Conservation (phyloP, 495 filamentous ascomycete genomes). For the Amphirosellinia nigrospora region DNA sequence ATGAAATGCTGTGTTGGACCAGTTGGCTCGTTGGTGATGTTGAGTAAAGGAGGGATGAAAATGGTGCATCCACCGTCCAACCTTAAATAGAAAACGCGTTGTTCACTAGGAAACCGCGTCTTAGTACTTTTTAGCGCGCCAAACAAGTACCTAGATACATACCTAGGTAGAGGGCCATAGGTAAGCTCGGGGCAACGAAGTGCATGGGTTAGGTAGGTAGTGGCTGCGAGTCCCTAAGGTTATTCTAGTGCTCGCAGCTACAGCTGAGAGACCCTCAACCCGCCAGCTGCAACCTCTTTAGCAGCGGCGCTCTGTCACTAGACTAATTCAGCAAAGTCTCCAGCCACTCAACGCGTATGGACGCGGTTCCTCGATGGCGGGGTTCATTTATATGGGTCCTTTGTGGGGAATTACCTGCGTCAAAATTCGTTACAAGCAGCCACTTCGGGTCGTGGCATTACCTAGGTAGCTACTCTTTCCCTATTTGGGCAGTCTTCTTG, state of each 20-base stretch:
- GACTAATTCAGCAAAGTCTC: conserved; percentile 18
- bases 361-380: conserved; percentile 30
- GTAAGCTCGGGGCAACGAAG: conserved; percentile 21
- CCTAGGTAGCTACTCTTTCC: not conserved
- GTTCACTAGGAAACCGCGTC: conserved; percentile 25
- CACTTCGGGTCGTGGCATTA: not conserved
- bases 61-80: conserved; percentile 26
- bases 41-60: conserved; percentile 32
- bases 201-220: not conserved
- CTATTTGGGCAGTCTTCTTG: not conserved
- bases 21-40: conserved; percentile 32
- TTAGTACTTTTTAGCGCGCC: conserved; percentile 22
- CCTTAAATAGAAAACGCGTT: conserved; percentile 40
- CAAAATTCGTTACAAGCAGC: not conserved
- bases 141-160: not conserved
- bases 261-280: conserved; percentile 7
- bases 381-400: not conserved
- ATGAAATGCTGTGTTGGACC: conserved; percentile 19
- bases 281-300: conserved; percentile 19
- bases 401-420: not conserved
- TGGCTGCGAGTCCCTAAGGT: not conserved
- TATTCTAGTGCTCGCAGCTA: not conserved
- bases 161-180: too few species aligned
- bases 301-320: not conserved
- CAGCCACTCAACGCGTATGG: conserved; percentile 39